Base-by-base conservation (phyloP, 176 grass and related monocot species). In the Aegilops sharonensis region DNA sequence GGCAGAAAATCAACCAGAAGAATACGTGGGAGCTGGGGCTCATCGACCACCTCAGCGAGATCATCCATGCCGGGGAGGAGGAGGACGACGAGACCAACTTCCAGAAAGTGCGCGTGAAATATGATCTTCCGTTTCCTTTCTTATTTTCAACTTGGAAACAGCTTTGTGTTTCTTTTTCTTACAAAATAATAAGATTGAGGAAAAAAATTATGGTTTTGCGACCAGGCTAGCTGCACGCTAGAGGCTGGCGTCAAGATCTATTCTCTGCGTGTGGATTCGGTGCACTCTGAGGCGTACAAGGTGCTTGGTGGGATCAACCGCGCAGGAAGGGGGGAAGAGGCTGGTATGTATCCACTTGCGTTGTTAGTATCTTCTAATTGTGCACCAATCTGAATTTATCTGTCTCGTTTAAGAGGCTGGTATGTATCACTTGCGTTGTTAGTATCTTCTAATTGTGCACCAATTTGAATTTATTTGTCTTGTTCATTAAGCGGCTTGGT, bases 221-320 rank as follows among this genome's bases (percentile, higher is more conserved):
- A 79, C n/a, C 37, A 96, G 94, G 94, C 97, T 59, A 99, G 97
- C 45, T 99, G 97, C 83, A 99, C 94, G 0, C 83, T 99, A 42
- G 97, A 99, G 62, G 97, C 97, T 8, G 97, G 97, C 1, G 90
- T 99, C 42, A 99, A 99, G 82, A 99, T 99, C 63, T 99, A 99
- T 73, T 99, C 97, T 2, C 68, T 94, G 63, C 93, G 97, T 47
- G 97, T 99, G 5, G 97, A 99, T 90, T 99, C 92, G 0, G 93
- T 94, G 45, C 94, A 98, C 76, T 92, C 97, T 10, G 97, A 96
- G 63, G 94, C 97, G 5, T 98, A 92, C 79, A 98, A 98, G 87
- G 97, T 98, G 64, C 97, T 98, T 17, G 94, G 93, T 15, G 97
- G 97, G 21, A 98, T 98, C 72, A 98, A 94, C 75, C 92, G 97